Evolutionary conservation across 257 asterid species (phyloP), one percentile per base, ranked within the genome.

Genomic region (Thymus mandschuricus): DNA sequence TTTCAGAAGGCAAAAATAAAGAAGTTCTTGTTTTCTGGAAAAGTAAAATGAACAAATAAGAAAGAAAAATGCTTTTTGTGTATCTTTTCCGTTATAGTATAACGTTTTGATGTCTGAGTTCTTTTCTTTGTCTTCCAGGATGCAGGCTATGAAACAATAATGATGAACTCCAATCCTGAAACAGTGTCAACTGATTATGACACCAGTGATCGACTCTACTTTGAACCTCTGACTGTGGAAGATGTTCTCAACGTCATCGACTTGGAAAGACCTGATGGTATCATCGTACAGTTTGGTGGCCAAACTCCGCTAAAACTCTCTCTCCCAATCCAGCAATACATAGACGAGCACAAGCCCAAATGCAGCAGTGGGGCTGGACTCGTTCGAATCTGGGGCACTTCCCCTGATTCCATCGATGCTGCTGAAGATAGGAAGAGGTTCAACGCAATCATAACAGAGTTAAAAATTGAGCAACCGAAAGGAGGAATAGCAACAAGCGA

Each of bases 111-210:
- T 30, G 45, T 34, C 2, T 57, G 67, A 33, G 29, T 75, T 60
- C 3, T 60, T 54, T 72, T 68, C 49, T 60, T 15, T 66, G 21
- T 82, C 62, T 56, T 71, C 28, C 70, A 92, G 98, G 96, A 90
- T 50, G 97, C 98, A 64, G 99, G 95, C 70, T 90, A 78, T 57
- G 97, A 95, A 79, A 95, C 99, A 75, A 88, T 95, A 80, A 95
- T 95, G 98, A 92, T 92, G 97, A 95, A 95, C 78, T 95, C 99
- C 67, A 95, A 95, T 78, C 99, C 98, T 1, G 98, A 95, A 80
- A 95, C 96, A 31, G 99, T 92, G 60, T 92, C 97, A 10, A 95
- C 98, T 31, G 99, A 95, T 80, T 95, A 95, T 29, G 98, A 92
- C 88, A 92, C 98, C 21, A 95, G 98, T 70, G 99, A 95, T 56